phyloP scores from a whole-genome alignment of 768 basidiomycete genomes.

The Suillus hirtellus region DNA sequence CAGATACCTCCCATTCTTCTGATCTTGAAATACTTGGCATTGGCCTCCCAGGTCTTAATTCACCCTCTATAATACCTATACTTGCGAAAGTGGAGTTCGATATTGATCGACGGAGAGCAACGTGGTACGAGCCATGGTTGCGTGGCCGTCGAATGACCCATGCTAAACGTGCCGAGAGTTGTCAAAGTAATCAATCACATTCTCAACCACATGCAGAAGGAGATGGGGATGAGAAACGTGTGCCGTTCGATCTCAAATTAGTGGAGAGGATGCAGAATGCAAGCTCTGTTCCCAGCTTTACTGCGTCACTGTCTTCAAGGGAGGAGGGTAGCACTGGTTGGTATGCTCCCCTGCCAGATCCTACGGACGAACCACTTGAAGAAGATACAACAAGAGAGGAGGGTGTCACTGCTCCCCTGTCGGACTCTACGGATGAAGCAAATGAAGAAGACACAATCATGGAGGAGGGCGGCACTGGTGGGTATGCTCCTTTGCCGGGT shows the following conservation, averaged over 20 bases:
- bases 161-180: constrained; percentile 55
- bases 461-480: constrained; percentile 30
- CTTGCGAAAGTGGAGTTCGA: constrained; percentile 96
- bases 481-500: constrained; percentile 32
- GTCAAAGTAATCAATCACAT: constrained; percentile 28
- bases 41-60: constrained; percentile 65
- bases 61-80: constrained; percentile 71
- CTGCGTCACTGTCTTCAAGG: constrained; percentile 11
- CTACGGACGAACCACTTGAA: constrained; percentile 28
- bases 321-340: constrained; percentile 29
- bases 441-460: constrained; percentile 34
- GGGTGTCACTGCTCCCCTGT: constrained; percentile 20
- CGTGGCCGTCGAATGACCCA: constrained; percentile 62
- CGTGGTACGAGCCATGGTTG: constrained; percentile 87
- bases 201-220: constrained; percentile 24
- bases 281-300: constrained; percentile 34
- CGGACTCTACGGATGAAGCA: constrained; percentile 28
- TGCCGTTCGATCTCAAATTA: constrained; percentile 51
- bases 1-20: constrained; percentile 48
- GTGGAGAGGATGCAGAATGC: constrained; percentile 49
- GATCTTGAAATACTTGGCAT: constrained; percentile 47
- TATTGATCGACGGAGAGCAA: constrained; percentile 76
- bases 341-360: constrained; percentile 33
- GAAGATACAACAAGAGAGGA: constrained; percentile 28
- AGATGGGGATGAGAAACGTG: constrained; percentile 31